These are phyloP conservation scores for Cucurbita argyrosperma DNA, from an alignment of 306 rosid species.

Conservation along the genomic window DNA sequence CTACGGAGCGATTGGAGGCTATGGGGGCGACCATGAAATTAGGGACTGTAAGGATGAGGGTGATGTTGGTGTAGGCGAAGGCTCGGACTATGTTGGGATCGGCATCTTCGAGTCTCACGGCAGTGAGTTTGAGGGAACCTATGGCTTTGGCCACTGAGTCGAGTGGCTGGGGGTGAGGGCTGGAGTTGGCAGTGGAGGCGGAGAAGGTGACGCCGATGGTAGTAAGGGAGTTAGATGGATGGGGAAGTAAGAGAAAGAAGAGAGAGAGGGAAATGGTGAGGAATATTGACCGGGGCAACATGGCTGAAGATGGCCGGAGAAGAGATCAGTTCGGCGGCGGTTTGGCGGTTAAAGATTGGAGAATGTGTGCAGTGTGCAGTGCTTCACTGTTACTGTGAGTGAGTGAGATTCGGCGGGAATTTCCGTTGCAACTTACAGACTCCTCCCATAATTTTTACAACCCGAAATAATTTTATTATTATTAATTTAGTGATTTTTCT, in stretches of 20 bases:
- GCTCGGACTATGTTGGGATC: slow-evolving; percentile 40
- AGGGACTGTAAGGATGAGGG: slow-evolving; percentile 60
- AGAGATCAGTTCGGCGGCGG: slow-evolving; percentile 7
- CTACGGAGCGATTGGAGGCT: slow-evolving; percentile 55
- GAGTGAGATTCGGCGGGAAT: not conserved
- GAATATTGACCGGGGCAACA: slow-evolving; percentile 5
- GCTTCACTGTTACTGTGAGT: not conserved
- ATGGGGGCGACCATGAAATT: slow-evolving; percentile 38
- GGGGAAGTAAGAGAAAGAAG: slow-evolving; percentile 18
- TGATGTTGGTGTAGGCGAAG: slow-evolving; percentile 55
- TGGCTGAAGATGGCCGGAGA: not conserved
- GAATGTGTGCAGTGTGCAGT: not conserved
- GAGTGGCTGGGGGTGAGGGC: slow-evolving; percentile 3
- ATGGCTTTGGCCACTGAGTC: slow-evolving; percentile 18
- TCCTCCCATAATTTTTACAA: not conserved
- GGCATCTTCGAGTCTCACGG: slow-evolving; percentile 47
- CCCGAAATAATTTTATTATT: too few species aligned
- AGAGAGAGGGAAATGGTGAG: slow-evolving; percentile 14
- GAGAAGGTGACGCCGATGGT: slow-evolving; percentile 45
- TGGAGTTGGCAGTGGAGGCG: not conserved
- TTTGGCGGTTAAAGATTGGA: not conserved
- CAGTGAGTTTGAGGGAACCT: slow-evolving; percentile 19
- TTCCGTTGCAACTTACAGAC: not conserved
- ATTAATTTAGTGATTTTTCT: too few species aligned
- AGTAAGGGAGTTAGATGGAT: slow-evolving; percentile 17